Evolutionary conservation across 2,329 filamentous ascomycete genomes (phyloP).

Genomic region (Aspergillus tamarii): DNA sequence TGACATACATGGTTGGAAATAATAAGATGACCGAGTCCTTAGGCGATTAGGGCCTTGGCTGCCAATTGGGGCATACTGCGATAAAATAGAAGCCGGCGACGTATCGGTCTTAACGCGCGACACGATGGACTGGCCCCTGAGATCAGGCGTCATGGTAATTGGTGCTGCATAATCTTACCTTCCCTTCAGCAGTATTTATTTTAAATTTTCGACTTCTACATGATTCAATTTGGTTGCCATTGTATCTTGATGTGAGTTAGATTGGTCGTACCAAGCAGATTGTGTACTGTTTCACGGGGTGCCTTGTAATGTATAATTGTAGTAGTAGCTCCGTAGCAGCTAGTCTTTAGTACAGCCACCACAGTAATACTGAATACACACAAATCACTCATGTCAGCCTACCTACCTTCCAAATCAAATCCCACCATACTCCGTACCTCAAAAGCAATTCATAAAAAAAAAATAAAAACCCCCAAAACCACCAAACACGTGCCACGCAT

Average conservation of each 20-base stretch:
- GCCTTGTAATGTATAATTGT: background rate
- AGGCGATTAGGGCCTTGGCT: background rate
- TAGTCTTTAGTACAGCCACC: background rate
- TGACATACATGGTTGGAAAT: background rate
- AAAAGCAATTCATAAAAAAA: too few relatives aligned
- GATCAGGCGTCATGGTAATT: background rate
- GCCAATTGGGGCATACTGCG: background rate
- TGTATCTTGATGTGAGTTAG: background rate
- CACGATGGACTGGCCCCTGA: background rate
- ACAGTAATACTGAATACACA: background rate
- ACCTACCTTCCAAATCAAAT: too few relatives aligned
- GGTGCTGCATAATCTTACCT: background rate
- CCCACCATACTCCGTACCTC: background rate
- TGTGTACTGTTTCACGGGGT: background rate
- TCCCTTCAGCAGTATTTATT: constrained; percentile 9
- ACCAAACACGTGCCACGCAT: background rate
- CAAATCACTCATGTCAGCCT: background rate
- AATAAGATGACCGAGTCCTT: background rate
- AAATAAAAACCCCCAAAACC: background rate
- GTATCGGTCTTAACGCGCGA: background rate
- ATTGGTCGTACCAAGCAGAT: background rate
- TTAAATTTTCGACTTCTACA: background rate
- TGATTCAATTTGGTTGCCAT: background rate
- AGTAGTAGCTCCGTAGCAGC: background rate
- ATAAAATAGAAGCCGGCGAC: background rate